Base-by-base conservation (phyloP, 768 basidiomycete genomes). In the Hortiboletus campestris region DNA sequence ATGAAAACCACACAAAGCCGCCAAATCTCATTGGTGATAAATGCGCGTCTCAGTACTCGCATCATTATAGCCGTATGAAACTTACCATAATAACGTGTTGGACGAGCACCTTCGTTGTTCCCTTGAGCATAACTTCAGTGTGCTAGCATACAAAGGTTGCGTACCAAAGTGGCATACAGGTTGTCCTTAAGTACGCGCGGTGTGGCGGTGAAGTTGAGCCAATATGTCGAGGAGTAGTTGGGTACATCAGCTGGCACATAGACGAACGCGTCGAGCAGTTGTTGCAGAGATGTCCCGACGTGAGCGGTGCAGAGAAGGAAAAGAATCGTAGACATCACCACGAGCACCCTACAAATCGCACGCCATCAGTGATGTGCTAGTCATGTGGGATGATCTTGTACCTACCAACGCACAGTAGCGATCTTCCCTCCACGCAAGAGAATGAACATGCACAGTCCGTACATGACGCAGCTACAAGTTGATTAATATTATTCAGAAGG, bases 1-100 rank as follows among this genome's bases (percentile, higher is more conserved):
- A 35, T 12, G 42, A 35, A 55, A 45, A 57, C 36, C 19, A 40
- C 52, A n/a, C 49, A 45, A 22, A 57, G 43, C 28, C 53, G 28
- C 47, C 47, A 55, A 22, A 40, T 45, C 52, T 57, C 11, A 10
- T 46, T 2, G 40, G 22, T n/a, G 32, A n/a, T 6, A 17, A 29
- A 29, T 12, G 19, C 3, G 13, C 4, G n/a, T 10, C 10, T 47
- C 32, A 32, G 29, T 9, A 12, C 4, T 11, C 14, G 20, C 10
- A 6, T 13, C 4, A 22, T 29, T 12, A 4, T 6, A 13, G n/a
- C 31, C 3, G 20, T 20, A 6, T 55, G 9, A 13, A 29, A 34
- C 47, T 45, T 12, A 55, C 53, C 1, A 55, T 17, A 3, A 57
- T 19, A 2, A 14, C 14, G 14, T 49, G 0, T 17, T n/a, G 29